Base-by-base conservation (phyloP, 1,284 basidiomycete genomes). In the Pascua guehoae region DNA sequence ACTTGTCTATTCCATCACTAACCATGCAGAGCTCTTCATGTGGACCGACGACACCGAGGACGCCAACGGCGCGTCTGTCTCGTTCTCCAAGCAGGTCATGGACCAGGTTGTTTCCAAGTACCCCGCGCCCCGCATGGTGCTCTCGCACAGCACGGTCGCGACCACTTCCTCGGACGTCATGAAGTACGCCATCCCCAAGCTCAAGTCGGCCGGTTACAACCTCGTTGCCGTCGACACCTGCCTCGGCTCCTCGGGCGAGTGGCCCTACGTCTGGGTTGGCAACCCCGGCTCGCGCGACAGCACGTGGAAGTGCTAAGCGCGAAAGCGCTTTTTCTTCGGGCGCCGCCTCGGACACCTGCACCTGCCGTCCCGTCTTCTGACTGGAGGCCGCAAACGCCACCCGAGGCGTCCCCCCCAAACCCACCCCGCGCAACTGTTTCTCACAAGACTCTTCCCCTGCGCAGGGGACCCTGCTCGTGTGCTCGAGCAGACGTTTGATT, bases 161-260 rank as follows among this genome's bases (percentile, higher is more conserved):
- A 62, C 58, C 41, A 70, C 71, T 50, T 57, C 66, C 14, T 49
- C 44, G 43, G 50, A 72, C 15, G 68, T 75, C 51, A 46, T 72
- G n/a, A 73, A 72, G 10, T 70, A 68, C 54, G 67, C 64, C 18
- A 58, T 73, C 12, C 55, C 55, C 48, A 51, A 62, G 45, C 69
- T 76, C 48, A 44, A 63, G 18, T 47, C 50, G 38, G 61, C 62
- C n/a, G 76, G 76, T 2, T 78, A 75, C 60, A 53, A 70, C 52
- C 65, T 77, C 49, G 72, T 75, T 18, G 58, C 73, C 15, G 72
- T 73, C 48, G 72, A 76, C 55, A 72, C 71, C 24, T 78, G 77
- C 59, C 62, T 78, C 41, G 75, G 75, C n/a, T 42, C 36, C 47
- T 51, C 56, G 46, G 70, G 71, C 63, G 63, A 66, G 68, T 75